phyloP scores from a whole-genome alignment of 2,329 filamentous ascomycete species.

The Aspergillus melleus region DNA sequence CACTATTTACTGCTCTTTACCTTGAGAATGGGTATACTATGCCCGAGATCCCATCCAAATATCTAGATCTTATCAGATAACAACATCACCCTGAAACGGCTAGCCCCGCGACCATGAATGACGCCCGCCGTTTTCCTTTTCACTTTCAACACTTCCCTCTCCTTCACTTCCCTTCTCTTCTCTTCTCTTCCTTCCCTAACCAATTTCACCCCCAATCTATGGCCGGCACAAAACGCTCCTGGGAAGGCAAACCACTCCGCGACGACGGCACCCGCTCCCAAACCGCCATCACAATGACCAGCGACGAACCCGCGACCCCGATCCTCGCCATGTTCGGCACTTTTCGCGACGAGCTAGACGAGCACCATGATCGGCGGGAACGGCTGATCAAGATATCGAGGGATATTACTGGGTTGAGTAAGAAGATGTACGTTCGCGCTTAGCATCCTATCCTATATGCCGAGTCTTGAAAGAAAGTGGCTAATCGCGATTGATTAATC shows the following conservation, averaged over 20 bases:
- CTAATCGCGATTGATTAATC: background rate
- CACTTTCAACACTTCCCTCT: no score
- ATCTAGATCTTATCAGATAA: constrained; percentile 11
- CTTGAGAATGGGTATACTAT: no score
- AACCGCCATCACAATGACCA: constrained; percentile 10
- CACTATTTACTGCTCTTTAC: no score
- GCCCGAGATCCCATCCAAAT: no score
- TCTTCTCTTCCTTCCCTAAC: no score
- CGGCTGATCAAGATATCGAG: constrained; percentile 85
- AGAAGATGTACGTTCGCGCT: constrained; percentile 75
- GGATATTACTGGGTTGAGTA: constrained; percentile 90
- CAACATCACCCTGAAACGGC: constrained; percentile 6
- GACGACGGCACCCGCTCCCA: constrained; percentile 10
- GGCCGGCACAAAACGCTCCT: constrained; percentile 41
- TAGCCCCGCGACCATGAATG: background rate
- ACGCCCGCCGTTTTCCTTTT: background rate
- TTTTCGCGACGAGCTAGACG: constrained; percentile 85
- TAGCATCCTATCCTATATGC: background rate
- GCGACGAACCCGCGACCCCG: constrained; percentile 28
- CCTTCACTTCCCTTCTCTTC: background rate
- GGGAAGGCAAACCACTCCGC: constrained; percentile 36
- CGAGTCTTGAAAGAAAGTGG: background rate
- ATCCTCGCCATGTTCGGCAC: constrained; percentile 73
- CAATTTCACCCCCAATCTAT: no score
- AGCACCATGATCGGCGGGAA: constrained; percentile 91